Evolutionary conservation across 2,329 filamentous ascomycete species (phyloP).

Genomic region (Epichloe brachyelytri): DNA sequence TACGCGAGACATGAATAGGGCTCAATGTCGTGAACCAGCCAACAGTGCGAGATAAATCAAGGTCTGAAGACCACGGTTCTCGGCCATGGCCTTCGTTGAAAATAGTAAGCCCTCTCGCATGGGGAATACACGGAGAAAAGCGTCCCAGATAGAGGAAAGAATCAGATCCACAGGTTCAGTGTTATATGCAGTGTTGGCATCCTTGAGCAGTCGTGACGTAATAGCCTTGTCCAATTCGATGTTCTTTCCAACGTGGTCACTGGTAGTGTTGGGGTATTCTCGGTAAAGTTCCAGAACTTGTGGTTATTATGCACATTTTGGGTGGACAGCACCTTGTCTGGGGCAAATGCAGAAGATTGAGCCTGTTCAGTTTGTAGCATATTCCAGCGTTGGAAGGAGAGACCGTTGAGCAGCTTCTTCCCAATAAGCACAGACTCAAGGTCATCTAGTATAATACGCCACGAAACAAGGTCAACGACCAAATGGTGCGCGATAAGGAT

Average conservation of each 20-base stretch:
- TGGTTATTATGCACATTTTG: background rate
- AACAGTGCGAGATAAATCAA: slow-evolving; percentile 21
- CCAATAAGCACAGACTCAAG: slow-evolving; percentile 24
- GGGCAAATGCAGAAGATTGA: background rate
- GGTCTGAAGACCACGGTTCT: slow-evolving; percentile 15
- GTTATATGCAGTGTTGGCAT: slow-evolving; percentile 11
- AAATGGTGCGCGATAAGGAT: slow-evolving; percentile 24
- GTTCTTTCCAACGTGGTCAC: background rate
- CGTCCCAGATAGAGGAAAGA: slow-evolving; percentile 15
- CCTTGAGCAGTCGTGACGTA: slow-evolving; percentile 5
- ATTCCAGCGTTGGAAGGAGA: slow-evolving; percentile 23
- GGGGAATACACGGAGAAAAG: slow-evolving; percentile 18
- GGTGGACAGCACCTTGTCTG: background rate
- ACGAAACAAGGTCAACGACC: slow-evolving; percentile 32
- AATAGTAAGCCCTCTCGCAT: slow-evolving; percentile 16
- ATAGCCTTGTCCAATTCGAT: background rate
- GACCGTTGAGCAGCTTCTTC: slow-evolving; percentile 5
- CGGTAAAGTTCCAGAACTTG: slow-evolving; percentile 2
- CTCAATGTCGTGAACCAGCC: slow-evolving; percentile 27
- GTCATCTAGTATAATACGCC: slow-evolving; percentile 30
- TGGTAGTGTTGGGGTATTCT: background rate
- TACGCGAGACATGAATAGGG: slow-evolving; percentile 11
- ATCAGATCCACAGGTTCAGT: slow-evolving; percentile 22
- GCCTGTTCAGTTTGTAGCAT: slow-evolving; percentile 20
- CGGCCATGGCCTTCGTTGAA: slow-evolving; percentile 12